Percentiles rank a stretch among this genome's conserved stretches.
Evolutionary conservation across 495 filamentous ascomycete genomes (phyloP).

Genomic region (Staphylotrichum longicolle): DNA sequence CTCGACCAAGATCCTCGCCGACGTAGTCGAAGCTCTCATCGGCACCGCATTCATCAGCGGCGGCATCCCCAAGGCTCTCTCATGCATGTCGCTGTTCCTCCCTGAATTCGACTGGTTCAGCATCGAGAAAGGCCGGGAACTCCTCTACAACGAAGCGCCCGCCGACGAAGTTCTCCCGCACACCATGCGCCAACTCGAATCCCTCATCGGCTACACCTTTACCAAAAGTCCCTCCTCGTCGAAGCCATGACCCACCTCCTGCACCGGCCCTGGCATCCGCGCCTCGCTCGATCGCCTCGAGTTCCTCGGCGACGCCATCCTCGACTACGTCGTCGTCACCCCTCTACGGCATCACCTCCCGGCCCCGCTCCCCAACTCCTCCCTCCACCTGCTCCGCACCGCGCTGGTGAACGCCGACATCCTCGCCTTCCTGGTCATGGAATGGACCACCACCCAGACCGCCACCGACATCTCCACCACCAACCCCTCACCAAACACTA

Average conservation of each 20-base stretch:
- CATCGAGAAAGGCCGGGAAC: slow-evolving; percentile 32
- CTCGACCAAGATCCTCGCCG: slow-evolving; percentile 80
- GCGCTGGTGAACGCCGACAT: slow-evolving; percentile 81
- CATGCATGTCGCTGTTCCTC: slow-evolving; percentile 64
- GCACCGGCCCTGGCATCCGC: slow-evolving; percentile 39
- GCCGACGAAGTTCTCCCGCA: slow-evolving; percentile 31
- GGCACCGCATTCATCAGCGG: slow-evolving; percentile 75
- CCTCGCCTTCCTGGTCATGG: slow-evolving; percentile 80
- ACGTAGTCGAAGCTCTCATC: slow-evolving; percentile 82
- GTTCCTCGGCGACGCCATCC: slow-evolving; percentile 83
- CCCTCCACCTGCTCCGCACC: slow-evolving; percentile 73
- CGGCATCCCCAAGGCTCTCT: slow-evolving; percentile 60
- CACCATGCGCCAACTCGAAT: slow-evolving; percentile 47
- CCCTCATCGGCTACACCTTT: slow-evolving; percentile 69
- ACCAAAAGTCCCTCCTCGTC: slow-evolving; percentile 64
- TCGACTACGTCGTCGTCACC: slow-evolving; percentile 72
- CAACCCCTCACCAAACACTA: neutral
- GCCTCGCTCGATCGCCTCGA: slow-evolving; percentile 84
- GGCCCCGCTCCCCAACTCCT: slow-evolving; percentile 52
- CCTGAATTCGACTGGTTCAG: slow-evolving; percentile 59
- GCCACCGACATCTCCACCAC: slow-evolving; percentile 25
- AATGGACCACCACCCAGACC: slow-evolving; percentile 42
- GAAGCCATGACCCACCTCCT: slow-evolving; percentile 88
- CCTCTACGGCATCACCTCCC: slow-evolving; percentile 32
- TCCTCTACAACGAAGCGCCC: slow-evolving; percentile 35